Evolutionary conservation across 2,329 filamentous ascomycete species (phyloP), one percentile per base, ranked within the genome.

Genomic region (Fusarium humuli): DNA sequence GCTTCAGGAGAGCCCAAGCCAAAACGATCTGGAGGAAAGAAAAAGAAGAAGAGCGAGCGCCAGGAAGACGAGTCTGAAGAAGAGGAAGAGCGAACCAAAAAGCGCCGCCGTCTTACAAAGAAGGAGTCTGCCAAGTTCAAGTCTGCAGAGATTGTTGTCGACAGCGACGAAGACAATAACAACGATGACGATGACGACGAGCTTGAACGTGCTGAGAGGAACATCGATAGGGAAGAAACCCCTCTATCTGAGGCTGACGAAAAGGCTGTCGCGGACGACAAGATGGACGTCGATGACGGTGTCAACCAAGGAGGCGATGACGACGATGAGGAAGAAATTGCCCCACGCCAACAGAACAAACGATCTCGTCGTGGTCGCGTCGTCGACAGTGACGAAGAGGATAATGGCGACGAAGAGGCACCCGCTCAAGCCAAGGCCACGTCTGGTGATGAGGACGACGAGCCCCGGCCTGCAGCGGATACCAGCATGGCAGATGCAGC

Each of bases 111-210:
- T 64, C 85, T 87, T 75, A 85, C 81, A 65, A 85, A 88, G 69
- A 83, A 81, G 65, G 80, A 81, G 57, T 75, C 76, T 29, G 71
- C 77, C 78, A 97, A 97, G 81, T 97, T 88, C 85, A 97, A 97
- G 86, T 94, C 92, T 53, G 90, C 88, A 3, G 94, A 97, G 80
- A 88, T 94, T 67, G 90, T 97, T 29, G 91, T 93, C 46, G 92
- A 95, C 68, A 93, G 91, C 65, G 91, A 92, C 69, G 88, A 87
- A 18, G 85, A 85, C 5, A 66, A 61, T 12, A 83, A 48, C 18
- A 77, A 81, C 10, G 80, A 80, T 18, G 78, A 81, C 11, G 80
- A 80, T 16, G 78, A 82, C 16, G 79, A 81, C 44, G 79, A 78
- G 7, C 79, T 85, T 6, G 84, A 85, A n/a, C 80, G 80, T 30